A percentile compares a stretch with the other conserved stretches of the same genome.
These are phyloP conservation scores for Xylaria sp. DNA, from an alignment of 2,329 filamentous ascomycete genomes.

Conservation along the genomic window DNA sequence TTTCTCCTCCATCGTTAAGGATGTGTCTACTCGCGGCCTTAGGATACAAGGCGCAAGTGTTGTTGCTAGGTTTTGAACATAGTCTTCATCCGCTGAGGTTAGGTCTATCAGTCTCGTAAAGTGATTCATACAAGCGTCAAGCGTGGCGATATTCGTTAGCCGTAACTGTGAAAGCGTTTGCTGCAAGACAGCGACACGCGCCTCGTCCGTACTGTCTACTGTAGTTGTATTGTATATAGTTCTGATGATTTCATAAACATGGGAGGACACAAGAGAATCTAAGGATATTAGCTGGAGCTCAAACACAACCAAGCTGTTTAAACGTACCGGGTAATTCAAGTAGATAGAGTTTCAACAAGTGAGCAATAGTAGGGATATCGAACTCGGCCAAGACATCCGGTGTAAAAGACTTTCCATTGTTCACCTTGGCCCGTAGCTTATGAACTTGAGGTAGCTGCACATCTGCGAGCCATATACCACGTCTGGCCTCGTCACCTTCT, in stretches of 20 bases:
- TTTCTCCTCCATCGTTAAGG: slow-evolving; percentile 93
- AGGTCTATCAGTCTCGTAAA: slow-evolving; percentile 97
- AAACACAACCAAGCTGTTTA: not conserved
- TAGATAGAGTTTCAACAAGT: slow-evolving; percentile 91
- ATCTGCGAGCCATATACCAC: slow-evolving; percentile 93
- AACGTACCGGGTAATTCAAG: slow-evolving; percentile 88
- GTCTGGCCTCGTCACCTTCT: slow-evolving; percentile 92
- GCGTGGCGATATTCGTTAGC: slow-evolving; percentile 97
- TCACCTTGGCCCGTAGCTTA: slow-evolving; percentile 82
- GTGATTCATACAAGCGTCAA: slow-evolving; percentile 97
- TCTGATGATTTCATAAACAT: slow-evolving; percentile 98
- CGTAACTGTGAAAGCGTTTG: slow-evolving; percentile 94
- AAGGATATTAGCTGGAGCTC: slow-evolving; percentile 43
- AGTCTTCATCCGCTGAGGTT: slow-evolving; percentile 92
- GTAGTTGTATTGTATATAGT: slow-evolving; percentile 91
- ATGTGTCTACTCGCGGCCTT: slow-evolving; percentile 86
- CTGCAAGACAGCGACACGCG: slow-evolving; percentile 89
- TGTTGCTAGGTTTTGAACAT: slow-evolving; percentile 78
- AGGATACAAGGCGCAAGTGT: slow-evolving; percentile 86
- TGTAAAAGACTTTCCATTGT: slow-evolving; percentile 84
- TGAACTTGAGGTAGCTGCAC: slow-evolving; percentile 88
- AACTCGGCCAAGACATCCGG: slow-evolving; percentile 84
- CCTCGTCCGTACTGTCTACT: slow-evolving; percentile 78
- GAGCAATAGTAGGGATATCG: slow-evolving; percentile 93
- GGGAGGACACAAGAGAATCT: slow-evolving; percentile 98